phyloP scores from a whole-genome alignment of 2,329 filamentous ascomycete genomes.

The Huntiella decipiens region DNA sequence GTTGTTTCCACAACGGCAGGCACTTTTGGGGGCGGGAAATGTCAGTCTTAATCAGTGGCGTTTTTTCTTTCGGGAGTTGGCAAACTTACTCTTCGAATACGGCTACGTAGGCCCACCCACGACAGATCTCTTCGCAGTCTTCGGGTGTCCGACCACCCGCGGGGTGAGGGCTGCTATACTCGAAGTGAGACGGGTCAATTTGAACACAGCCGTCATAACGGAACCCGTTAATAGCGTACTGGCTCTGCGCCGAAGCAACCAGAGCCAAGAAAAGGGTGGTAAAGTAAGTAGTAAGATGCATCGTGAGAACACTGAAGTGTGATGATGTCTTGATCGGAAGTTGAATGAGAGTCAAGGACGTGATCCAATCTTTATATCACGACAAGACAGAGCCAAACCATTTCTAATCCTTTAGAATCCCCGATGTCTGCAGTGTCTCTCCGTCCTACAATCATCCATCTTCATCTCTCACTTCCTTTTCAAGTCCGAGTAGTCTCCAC shows the following conservation, averaged over 20 bases:
- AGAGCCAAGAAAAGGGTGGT: background rate
- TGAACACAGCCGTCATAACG: conserved; percentile 11
- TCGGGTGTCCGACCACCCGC: conserved; percentile 11
- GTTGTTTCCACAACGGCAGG: conserved; percentile 11
- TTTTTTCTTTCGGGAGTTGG: background rate
- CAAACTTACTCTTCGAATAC: conserved; percentile 11
- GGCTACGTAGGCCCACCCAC: conserved; percentile 10
- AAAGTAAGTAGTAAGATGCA: conserved; percentile 2
- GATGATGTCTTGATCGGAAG: too few species aligned
- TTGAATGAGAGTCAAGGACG: too few species aligned
- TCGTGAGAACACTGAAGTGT: background rate
- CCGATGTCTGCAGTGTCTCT: too few species aligned
- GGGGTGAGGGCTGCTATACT: conserved; percentile 4
- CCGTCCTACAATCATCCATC: too few species aligned
- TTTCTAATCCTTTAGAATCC: too few species aligned
- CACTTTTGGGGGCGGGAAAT: conserved; percentile 2
- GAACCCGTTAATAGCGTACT: conserved; percentile 8
- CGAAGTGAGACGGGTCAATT: conserved; percentile 1
- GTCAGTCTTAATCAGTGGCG: background rate
- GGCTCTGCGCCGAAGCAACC: conserved; percentile 7
- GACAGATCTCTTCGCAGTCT: conserved; percentile 11
- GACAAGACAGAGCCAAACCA: too few species aligned
- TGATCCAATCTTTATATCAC: too few species aligned
- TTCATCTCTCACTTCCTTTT: too few species aligned
- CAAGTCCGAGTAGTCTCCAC: too few species aligned